Conservation (phyloP, 2,329 filamentous ascomycete genomes). For the Fusarium pilosicola region DNA sequence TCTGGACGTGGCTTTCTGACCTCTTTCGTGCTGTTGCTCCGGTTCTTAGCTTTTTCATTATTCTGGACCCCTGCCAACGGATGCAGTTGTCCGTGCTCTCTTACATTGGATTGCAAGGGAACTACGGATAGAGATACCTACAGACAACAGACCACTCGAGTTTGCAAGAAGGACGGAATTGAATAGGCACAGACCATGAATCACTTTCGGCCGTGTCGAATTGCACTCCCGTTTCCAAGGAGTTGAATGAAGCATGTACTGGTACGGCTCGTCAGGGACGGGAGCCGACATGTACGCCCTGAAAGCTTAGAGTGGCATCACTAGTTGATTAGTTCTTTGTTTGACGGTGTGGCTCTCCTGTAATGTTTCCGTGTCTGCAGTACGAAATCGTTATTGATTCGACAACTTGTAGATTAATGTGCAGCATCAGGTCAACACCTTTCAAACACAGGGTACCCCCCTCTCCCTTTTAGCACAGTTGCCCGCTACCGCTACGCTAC, state of each 20-base stretch:
- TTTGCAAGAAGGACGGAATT: slow-evolving; percentile 30
- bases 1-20: slow-evolving; percentile 26
- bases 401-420: slow-evolving; percentile 14
- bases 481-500: not conserved
- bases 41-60: not conserved
- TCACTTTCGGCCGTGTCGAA: slow-evolving; percentile 9
- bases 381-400: slow-evolving; percentile 9
- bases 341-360: slow-evolving; percentile 23
- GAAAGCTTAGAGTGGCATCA: slow-evolving; percentile 33
- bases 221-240: slow-evolving; percentile 8
- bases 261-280: not conserved
- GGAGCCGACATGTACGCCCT: slow-evolving; percentile 6
- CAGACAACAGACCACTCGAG: slow-evolving; percentile 2
- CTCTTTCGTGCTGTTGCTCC: slow-evolving; percentile 22
- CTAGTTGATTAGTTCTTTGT: slow-evolving; percentile 4
- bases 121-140: slow-evolving; percentile 5
- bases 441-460: not conserved
- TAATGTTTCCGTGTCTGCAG: slow-evolving; percentile 4
- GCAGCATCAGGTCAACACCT: not conserved
- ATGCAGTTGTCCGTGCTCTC: slow-evolving; percentile 34
- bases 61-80: slow-evolving; percentile 27
- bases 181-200: slow-evolving; percentile 32
- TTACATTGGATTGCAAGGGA: slow-evolving; percentile 26
- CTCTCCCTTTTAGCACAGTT: slow-evolving; percentile 13
- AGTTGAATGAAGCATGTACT: not conserved